Percentiles rank a stretch among this genome's conserved stretches.
These are phyloP conservation scores for Amphirosellinia nigrospora DNA, from an alignment of 495 filamentous ascomycete species.

Conservation along the genomic window DNA sequence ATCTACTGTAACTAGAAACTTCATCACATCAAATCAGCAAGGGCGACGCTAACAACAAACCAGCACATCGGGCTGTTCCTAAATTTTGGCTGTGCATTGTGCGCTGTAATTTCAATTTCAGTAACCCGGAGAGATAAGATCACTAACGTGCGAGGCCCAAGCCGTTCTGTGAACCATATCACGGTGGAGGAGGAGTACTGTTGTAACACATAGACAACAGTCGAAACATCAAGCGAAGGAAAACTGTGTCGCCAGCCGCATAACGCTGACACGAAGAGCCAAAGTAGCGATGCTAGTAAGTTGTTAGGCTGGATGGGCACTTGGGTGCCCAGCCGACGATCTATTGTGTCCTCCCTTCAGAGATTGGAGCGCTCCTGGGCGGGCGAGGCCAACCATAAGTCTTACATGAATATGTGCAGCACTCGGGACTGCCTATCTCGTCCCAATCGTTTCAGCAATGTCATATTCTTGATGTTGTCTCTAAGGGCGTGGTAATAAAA, in stretches of 20 bases:
- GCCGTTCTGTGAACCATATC: not conserved
- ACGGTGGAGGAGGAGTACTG: not conserved
- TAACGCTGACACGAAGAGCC: conserved; percentile 31
- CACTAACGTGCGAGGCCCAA: not conserved
- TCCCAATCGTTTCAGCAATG: not conserved
- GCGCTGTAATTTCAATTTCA: too few species aligned
- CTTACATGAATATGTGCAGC: too few species aligned
- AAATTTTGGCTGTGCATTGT: too few species aligned
- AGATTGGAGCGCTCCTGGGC: not conserved
- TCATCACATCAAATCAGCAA: not conserved
- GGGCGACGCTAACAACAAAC: too few species aligned
- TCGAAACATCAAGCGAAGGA: not conserved
- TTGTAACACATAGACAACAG: not conserved
- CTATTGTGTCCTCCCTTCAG: not conserved
- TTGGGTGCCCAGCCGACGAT: not conserved
- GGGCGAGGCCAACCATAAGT: not conserved
- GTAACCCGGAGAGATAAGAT: too few species aligned
- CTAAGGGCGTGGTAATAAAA: too few species aligned
- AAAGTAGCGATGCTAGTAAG: conserved; percentile 25
- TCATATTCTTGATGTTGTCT: not conserved
- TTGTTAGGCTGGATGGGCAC: not conserved
- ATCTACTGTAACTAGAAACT: not conserved
- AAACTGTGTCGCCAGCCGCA: conserved; percentile 34
- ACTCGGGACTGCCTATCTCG: not conserved
- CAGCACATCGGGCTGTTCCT: too few species aligned